phyloP scores from a whole-genome alignment of 805 yeast species.

The Priceomyces fermenticarens region DNA sequence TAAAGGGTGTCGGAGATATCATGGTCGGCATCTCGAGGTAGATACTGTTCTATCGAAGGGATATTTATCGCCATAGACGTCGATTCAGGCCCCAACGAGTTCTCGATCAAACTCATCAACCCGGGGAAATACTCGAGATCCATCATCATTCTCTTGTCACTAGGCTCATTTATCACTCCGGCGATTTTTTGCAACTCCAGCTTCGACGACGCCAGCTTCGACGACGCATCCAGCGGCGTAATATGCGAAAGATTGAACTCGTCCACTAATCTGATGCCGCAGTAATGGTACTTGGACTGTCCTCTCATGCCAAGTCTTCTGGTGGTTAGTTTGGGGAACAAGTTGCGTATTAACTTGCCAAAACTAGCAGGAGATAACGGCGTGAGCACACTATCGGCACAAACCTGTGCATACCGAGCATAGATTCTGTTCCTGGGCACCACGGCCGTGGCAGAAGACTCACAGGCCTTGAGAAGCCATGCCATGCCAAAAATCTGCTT shows the following conservation, averaged over 20 bases:
- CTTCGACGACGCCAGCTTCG: constrained; percentile 8
- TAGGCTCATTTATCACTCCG: constrained; percentile 2
- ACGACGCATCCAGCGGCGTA: not conserved
- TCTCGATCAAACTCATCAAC: constrained; percentile 21
- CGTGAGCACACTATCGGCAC: constrained; percentile 41
- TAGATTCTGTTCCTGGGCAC: constrained; percentile 42
- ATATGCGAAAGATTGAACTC: constrained; percentile 23
- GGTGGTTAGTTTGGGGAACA: constrained; percentile 66
- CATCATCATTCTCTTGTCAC: constrained; percentile 9
- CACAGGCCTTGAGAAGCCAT: constrained; percentile 72
- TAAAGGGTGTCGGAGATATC: constrained; percentile 63
- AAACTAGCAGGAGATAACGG: constrained; percentile 76
- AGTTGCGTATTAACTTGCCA: constrained; percentile 67
- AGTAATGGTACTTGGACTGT: constrained; percentile 80
- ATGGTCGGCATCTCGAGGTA: constrained; percentile 45
- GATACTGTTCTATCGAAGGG: constrained; percentile 40
- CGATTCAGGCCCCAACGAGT: constrained; percentile 11
- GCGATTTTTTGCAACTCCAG: not conserved
- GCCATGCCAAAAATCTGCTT: constrained; percentile 80
- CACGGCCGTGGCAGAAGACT: constrained; percentile 40
- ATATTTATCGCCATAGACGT: constrained; percentile 18
- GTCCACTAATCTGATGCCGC: constrained; percentile 58
- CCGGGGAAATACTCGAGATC: constrained; percentile 29
- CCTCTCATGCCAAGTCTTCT: constrained; percentile 81
- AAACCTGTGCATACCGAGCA: constrained; percentile 38